Conservation (phyloP, 176 grass and related monocot species). For the Rhynchospora tenuis region DNA sequence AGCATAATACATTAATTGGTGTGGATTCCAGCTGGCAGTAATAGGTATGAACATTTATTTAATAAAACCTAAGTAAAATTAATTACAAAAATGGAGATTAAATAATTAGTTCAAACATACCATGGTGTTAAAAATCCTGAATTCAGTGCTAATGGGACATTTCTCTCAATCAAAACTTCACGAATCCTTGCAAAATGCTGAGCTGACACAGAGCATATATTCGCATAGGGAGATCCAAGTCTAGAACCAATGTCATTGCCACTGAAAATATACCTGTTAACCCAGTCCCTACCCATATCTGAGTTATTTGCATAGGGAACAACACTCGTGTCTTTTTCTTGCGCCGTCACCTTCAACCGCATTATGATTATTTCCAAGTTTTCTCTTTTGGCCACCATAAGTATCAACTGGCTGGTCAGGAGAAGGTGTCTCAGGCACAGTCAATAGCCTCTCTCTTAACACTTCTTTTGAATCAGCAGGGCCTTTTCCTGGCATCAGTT, state of each 20-base stretch:
- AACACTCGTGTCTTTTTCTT: constrained; percentile 80
- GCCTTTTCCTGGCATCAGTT: constrained; percentile 66
- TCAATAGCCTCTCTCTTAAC: constrained; percentile 81
- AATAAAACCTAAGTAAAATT: not conserved
- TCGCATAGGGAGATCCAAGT: constrained; percentile 67
- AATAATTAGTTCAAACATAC: constrained; percentile 33
- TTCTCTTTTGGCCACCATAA: constrained; percentile 78
- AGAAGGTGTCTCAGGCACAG: constrained; percentile 94
- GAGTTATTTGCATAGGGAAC: constrained; percentile 36
- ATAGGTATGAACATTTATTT: not conserved
- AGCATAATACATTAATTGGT: not conserved
- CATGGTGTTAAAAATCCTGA: constrained; percentile 95
- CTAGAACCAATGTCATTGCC: constrained; percentile 57
- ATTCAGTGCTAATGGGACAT: constrained; percentile 75
- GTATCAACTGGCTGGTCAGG: constrained; percentile 74
- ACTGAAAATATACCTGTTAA: constrained; percentile 43
- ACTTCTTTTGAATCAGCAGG: constrained; percentile 52
- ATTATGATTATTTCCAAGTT: constrained; percentile 58
- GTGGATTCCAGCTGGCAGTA: not conserved
- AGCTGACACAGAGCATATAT: constrained; percentile 84
- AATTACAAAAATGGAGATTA: not conserved
- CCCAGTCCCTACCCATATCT: constrained; percentile 38
- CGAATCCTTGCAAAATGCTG: constrained; percentile 86
- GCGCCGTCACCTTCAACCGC: constrained; percentile 25
- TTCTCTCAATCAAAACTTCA: constrained; percentile 88